phyloP scores from a whole-genome alignment of 345 rosid genomes.

The Ceriops decandra region DNA sequence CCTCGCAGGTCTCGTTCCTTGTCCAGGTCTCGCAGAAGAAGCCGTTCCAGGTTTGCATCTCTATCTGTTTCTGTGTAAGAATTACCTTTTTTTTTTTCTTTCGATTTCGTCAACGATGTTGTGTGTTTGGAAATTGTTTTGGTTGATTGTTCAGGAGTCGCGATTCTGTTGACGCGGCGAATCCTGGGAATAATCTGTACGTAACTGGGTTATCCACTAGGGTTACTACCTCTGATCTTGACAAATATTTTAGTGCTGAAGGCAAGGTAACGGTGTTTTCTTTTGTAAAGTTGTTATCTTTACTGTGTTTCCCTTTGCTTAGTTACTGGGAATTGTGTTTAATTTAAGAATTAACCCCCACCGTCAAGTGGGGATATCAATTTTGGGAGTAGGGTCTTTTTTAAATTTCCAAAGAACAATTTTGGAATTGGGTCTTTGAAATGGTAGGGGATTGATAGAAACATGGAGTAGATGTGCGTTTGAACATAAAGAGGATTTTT shows the following conservation, averaged over 20 bases:
- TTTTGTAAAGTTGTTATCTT: background rate
- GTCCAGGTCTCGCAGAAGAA: constrained; percentile 42
- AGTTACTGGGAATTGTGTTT: background rate
- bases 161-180: constrained; percentile 34
- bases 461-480: no score
- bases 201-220: constrained; percentile 65
- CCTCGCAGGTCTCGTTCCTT: constrained; percentile 44
- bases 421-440: no score
- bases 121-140: background rate
- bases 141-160: constrained; percentile 43
- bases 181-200: constrained; percentile 65
- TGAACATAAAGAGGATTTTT: no score
- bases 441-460: no score
- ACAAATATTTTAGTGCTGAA: constrained; percentile 50
- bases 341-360: no score
- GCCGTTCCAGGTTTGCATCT: constrained; percentile 46
- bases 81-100: background rate
- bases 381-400: no score
- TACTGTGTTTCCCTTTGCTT: background rate
- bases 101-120: background rate
- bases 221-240: constrained; percentile 42
- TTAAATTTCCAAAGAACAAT: no score
- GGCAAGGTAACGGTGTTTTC: constrained; percentile 46
- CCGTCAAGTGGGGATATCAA: no score
- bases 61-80: background rate